These are phyloP conservation scores for Aspergillus spinulosporus DNA, from an alignment of 2,329 filamentous ascomycete species.

Conservation along the genomic window DNA sequence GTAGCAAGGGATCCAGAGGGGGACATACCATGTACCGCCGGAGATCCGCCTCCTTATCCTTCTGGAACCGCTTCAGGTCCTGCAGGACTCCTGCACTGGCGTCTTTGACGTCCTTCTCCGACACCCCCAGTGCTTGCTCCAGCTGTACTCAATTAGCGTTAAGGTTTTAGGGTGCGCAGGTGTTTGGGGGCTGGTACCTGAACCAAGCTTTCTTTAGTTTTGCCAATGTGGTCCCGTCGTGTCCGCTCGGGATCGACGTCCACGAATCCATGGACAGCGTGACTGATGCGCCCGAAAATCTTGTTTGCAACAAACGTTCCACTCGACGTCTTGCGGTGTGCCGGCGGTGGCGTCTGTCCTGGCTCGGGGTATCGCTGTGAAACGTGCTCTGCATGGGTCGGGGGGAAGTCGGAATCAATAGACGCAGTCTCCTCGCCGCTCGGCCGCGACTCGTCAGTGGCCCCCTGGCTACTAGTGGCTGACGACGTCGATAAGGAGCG, in stretches of 20 bases:
- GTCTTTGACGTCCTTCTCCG: constrained; percentile 89
- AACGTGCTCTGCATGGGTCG: constrained; percentile 77
- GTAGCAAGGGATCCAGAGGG: background rate
- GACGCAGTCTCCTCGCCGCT: constrained; percentile 79
- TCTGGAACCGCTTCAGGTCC: constrained; percentile 89
- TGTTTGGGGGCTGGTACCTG: constrained; percentile 46
- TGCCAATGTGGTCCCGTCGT: constrained; percentile 87
- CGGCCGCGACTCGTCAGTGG: constrained; percentile 53
- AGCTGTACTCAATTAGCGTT: constrained; percentile 56
- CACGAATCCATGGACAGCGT: constrained; percentile 93
- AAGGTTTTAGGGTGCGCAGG: background rate
- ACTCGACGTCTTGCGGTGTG: constrained; percentile 78
- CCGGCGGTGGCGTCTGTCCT: constrained; percentile 37
- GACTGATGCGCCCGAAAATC: constrained; percentile 91
- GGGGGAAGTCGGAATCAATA: constrained; percentile 94
- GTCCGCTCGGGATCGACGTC: constrained; percentile 95
- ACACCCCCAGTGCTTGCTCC: constrained; percentile 85
- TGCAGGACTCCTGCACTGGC: constrained; percentile 84
- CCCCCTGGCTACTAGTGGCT: constrained; percentile 41
- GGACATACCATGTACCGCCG: constrained; percentile 87
- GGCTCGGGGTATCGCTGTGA: constrained; percentile 47
- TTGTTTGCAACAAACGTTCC: constrained; percentile 89
- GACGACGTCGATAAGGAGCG: constrained; percentile 65
- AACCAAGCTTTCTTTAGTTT: constrained; percentile 83
- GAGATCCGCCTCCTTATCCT: constrained; percentile 92